Conservation (phyloP, 2,329 filamentous ascomycete genomes). For the Trichoderma sp. region DNA sequence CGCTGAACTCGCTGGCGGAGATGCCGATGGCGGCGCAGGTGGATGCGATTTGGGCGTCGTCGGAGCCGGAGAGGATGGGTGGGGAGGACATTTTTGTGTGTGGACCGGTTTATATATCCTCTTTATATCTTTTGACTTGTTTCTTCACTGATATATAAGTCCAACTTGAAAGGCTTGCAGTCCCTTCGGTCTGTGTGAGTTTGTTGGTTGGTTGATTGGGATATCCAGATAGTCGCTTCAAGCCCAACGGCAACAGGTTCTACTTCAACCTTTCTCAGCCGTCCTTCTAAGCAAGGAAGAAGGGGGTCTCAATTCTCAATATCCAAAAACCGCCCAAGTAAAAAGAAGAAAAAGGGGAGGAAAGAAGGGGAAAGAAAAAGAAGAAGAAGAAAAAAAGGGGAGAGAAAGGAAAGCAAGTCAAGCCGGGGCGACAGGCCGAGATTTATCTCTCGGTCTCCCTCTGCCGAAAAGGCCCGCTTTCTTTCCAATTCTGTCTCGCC, state of each 20-base stretch:
- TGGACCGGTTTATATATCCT: too few species aligned
- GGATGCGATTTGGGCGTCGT: conserved; percentile 36
- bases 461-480: too few species aligned
- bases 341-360: background rate
- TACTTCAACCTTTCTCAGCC: background rate
- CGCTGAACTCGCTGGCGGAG: conserved; percentile 63
- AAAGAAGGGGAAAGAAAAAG: background rate
- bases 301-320: background rate
- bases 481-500: background rate
- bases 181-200: too few species aligned
- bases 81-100: conserved; percentile 10
- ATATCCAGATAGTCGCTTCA: background rate
- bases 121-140: too few species aligned
- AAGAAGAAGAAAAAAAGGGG: background rate
- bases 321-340: background rate
- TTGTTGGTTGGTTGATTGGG: background rate
- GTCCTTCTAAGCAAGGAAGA: background rate
- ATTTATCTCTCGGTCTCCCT: background rate
- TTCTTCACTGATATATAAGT: too few species aligned
- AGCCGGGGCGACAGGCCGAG: background rate
- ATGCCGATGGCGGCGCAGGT: conserved; percentile 50
- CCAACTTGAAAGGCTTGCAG: too few species aligned
- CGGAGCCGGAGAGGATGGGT: conserved; percentile 35
- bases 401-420: background rate
- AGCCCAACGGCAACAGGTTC: background rate